Conservation (phyloP, 2,329 filamentous ascomycete genomes). For the Aspergillus tubingensis region DNA sequence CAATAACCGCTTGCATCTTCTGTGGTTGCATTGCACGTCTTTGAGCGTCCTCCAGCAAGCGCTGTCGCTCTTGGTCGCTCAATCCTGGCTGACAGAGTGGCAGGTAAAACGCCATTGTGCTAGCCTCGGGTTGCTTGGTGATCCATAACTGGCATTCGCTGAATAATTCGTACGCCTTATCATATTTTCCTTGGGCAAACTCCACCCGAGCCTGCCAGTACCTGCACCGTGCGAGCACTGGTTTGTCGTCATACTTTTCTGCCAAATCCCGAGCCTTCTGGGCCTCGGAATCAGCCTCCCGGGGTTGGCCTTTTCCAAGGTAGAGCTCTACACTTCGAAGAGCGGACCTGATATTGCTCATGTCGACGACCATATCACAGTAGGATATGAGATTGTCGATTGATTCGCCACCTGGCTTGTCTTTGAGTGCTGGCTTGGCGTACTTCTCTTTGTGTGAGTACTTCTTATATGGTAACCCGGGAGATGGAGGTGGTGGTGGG, state of each 20-base stretch:
- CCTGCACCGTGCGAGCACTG: slow-evolving; percentile 20
- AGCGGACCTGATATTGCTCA: background rate
- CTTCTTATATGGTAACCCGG: too few species aligned
- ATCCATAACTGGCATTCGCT: background rate
- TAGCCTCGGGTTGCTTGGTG: background rate
- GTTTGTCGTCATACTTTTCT: background rate
- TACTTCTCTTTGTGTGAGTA: too few species aligned
- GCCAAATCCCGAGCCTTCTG: slow-evolving; percentile 14
- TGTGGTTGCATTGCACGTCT: background rate
- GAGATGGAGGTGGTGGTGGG: too few species aligned
- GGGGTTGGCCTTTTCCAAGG: background rate
- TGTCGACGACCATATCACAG: slow-evolving; percentile 4
- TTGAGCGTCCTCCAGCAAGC: background rate
- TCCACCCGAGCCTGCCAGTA: slow-evolving; percentile 33
- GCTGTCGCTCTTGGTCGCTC: background rate
- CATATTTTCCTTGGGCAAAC: slow-evolving; percentile 17
- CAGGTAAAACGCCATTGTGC: background rate
- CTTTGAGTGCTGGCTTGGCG: too few species aligned
- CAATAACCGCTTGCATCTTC: background rate
- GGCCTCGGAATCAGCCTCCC: slow-evolving; percentile 13
- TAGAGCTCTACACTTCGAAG: slow-evolving; percentile 1
- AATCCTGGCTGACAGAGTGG: background rate
- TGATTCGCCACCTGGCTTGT: too few species aligned
- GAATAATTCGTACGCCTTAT: slow-evolving; percentile 11
- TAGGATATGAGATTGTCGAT: background rate